Base-by-base conservation (phyloP, 495 filamentous ascomycete genomes). In the Aspergillus sparsus region DNA sequence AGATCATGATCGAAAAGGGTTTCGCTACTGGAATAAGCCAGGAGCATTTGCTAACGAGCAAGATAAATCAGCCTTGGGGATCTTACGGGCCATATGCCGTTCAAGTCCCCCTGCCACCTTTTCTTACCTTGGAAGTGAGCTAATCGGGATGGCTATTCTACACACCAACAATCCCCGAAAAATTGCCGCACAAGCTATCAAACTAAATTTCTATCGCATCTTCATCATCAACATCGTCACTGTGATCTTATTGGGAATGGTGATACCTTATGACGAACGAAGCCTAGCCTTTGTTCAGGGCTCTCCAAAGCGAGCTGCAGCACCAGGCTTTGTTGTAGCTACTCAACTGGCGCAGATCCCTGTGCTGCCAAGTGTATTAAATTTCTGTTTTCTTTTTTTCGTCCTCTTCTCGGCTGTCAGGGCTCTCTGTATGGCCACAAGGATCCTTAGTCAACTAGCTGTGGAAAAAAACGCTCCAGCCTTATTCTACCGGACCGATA, bases 41-140 rank as follows among this genome's bases (percentile, higher is more conserved):
- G 72, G 66, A 7, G 68, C 69, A 3, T 69, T 74, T 62, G 66
- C 62, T 3, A 66, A 69, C 46, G 41, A 35, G n/a, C 31, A 53
- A 1, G 45, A 59, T 6, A 27, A 44, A 1, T 42, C 33, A 21
- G 10, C 49, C 57, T 31, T 39, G 63, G 7, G 79, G 68, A 69
- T 83, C 10, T 88, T 93, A 69, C 76, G 91, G 32, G 58, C 83
- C 12, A 77, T 91, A n/a, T 93, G 89, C 81, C 82, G 83, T 12
- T 86, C 87, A 10, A 76, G 92, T 53, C 85, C 91, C 53, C 87
- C 85, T 53, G 89, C 90, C 7, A 88, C 86, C 3, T 92, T 93
- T 60, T 88, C 91, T 27, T 93, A 90, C 63, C 77, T 92, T 39
- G 89, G 90, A 39, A 93, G 91, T 12, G 92, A 97, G 74, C 79